Conservation (phyloP, 345 rosid species). For the Turritis glabra region DNA sequence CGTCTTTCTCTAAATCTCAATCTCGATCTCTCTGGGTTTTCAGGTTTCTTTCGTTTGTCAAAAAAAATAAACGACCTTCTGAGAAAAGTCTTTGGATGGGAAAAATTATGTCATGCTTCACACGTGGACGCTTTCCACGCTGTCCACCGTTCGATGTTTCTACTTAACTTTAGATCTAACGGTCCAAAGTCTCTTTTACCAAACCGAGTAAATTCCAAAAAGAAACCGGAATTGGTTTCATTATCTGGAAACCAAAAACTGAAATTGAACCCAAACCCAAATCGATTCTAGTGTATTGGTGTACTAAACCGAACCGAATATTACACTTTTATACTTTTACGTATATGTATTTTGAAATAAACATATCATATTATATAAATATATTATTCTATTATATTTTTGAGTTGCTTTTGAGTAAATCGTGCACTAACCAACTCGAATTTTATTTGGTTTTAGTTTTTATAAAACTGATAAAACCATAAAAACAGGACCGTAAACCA, state of each 20-base stretch:
- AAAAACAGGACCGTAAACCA: no score
- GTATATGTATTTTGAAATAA: no score
- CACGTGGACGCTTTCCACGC: background rate
- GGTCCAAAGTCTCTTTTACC: background rate
- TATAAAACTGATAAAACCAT: no score
- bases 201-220: background rate
- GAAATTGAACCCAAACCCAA: background rate
- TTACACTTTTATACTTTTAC: no score
- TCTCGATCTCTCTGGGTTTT: conserved; percentile 44
- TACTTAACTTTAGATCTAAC: conserved; percentile 17
- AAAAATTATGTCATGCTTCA: background rate
- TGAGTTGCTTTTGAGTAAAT: no score
- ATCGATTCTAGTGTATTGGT: background rate
- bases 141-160: conserved; percentile 17
- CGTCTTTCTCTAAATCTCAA: conserved; percentile 38
- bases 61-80: conserved; percentile 17
- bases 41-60: conserved; percentile 30
- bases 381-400: no score
- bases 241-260: no score
- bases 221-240: background rate
- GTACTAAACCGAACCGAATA: background rate
- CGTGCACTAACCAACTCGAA: no score
- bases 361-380: no score
- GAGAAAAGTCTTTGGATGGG: conserved; percentile 30
- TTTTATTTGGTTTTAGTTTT: no score